Percentiles rank a stretch among this genome's conserved stretches.
Evolutionary conservation across 495 filamentous ascomycete genomes (phyloP).

Genomic region (Xylaria nigripes): DNA sequence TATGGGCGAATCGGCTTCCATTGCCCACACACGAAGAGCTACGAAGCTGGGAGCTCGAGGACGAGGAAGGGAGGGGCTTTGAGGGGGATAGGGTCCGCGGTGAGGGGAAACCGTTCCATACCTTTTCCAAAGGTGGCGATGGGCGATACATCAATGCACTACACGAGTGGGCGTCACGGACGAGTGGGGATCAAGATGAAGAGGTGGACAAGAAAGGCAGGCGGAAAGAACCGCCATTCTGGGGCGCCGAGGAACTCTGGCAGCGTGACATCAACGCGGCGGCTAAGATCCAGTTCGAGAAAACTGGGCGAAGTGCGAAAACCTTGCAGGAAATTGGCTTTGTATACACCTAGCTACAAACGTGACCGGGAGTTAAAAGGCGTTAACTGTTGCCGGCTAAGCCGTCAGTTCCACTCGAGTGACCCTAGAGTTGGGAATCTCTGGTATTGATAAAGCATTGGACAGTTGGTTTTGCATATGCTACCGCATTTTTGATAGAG

Average conservation of each 20-base stretch:
- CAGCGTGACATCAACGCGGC: conserved; percentile 33
- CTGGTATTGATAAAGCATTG: background rate
- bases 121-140: conserved; percentile 58
- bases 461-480: background rate
- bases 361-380: background rate
- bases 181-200: conserved; percentile 16
- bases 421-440: background rate
- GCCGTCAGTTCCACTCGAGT: background rate
- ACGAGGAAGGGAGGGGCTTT: conserved; percentile 8
- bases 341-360: too few relatives aligned
- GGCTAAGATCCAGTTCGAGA: conserved; percentile 40
- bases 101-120: conserved; percentile 42
- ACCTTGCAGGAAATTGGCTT: conserved; percentile 39
- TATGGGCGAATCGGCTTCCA: conserved; percentile 58
- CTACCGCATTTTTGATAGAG: background rate
- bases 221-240: conserved; percentile 57
- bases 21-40: conserved; percentile 58
- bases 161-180: conserved; percentile 50
- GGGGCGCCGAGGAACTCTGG: conserved; percentile 62
- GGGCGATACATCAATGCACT: conserved; percentile 69
- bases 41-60: conserved; percentile 47
- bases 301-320: conserved; percentile 32
- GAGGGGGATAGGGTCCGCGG: conserved; percentile 23
- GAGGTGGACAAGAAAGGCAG: background rate
- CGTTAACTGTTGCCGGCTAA: background rate